These are phyloP conservation scores for Sphenostylis stenocarpa DNA, from an alignment of 306 rosid genomes.

Conservation along the genomic window DNA sequence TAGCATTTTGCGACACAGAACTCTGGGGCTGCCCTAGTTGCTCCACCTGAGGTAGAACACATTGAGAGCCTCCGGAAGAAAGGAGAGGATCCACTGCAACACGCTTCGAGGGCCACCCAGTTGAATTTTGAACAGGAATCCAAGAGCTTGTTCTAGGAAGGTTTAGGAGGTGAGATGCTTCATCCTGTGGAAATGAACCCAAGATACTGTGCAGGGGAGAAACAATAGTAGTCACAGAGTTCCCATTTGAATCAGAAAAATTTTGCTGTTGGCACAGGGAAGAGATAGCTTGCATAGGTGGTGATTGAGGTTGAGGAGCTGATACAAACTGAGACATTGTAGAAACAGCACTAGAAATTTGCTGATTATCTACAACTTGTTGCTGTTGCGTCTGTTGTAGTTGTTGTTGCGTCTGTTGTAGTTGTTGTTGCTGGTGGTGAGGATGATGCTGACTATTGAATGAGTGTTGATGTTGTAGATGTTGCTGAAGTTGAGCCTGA, in stretches of 20 bases:
- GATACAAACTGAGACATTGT: conserved; percentile 75
- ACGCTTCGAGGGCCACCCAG: conserved; percentile 81
- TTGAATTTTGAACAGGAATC: conserved; percentile 58
- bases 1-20: conserved; percentile 51
- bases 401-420: conserved; percentile 39
- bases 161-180: conserved; percentile 66
- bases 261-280: conserved; percentile 76
- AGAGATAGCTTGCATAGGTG: conserved; percentile 62
- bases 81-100: conserved; percentile 79
- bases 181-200: conserved; percentile 81
- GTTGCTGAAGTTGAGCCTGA: conserved; percentile 67
- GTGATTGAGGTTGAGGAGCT: conserved; percentile 63
- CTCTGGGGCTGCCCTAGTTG: conserved; percentile 66
- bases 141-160: conserved; percentile 58
- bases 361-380: conserved; percentile 68
- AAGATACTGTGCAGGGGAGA: conserved; percentile 81
- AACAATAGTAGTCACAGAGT: conserved; percentile 53
- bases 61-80: conserved; percentile 74
- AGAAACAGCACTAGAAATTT: conserved; percentile 56
- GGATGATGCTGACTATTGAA: conserved; percentile 52
- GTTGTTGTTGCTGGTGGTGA: conserved; percentile 49
- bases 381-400: conserved; percentile 61
- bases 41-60: conserved; percentile 65
- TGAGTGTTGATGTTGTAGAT: conserved; percentile 62
- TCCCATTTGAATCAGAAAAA: conserved; percentile 78